Evolutionary conservation across 768 basidiomycete genomes (phyloP).

Genomic region (Tubosaeta sp.): DNA sequence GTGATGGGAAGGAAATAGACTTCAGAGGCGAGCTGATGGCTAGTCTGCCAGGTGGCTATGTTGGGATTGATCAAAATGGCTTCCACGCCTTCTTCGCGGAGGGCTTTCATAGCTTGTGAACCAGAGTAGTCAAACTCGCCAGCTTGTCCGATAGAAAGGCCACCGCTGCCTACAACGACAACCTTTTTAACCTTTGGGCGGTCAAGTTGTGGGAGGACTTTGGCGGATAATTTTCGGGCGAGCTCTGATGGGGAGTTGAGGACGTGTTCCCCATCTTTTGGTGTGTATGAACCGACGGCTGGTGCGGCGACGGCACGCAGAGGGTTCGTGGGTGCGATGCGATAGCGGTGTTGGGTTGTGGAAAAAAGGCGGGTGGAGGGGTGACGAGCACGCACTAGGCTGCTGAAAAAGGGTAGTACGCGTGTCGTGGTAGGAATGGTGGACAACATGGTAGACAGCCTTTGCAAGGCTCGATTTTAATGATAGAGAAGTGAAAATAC

Average conservation of each 20-base stretch:
- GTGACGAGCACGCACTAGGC: conserved; percentile 15
- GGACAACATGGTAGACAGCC: conserved; percentile 10
- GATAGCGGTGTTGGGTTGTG: conserved; percentile 35
- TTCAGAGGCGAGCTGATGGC: conserved; percentile 92
- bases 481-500: conserved; percentile 24
- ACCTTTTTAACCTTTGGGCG: conserved; percentile 93
- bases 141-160: conserved; percentile 95
- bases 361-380: conserved; percentile 47
- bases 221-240: conserved; percentile 89
- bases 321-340: conserved; percentile 45
- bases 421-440: conserved; percentile 8
- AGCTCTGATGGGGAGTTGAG: conserved; percentile 94
- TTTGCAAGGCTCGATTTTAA: conserved; percentile 8
- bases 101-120: conserved; percentile 96
- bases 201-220: conserved; percentile 87
- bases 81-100: conserved; percentile 91
- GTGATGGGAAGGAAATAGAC: conserved; percentile 98
- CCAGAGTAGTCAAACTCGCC: conserved; percentile 99
- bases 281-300: conserved; percentile 65
- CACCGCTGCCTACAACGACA: conserved; percentile 93
- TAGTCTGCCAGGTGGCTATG: conserved; percentile 99
- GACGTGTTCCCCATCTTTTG: conserved; percentile 65
- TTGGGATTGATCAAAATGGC: conserved; percentile 98
- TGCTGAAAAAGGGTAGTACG: conserved; percentile 13
- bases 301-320: conserved; percentile 68